Evolutionary conservation across 2,329 filamentous ascomycete genomes (phyloP).

Genomic region (Aureobasidium namibiae): DNA sequence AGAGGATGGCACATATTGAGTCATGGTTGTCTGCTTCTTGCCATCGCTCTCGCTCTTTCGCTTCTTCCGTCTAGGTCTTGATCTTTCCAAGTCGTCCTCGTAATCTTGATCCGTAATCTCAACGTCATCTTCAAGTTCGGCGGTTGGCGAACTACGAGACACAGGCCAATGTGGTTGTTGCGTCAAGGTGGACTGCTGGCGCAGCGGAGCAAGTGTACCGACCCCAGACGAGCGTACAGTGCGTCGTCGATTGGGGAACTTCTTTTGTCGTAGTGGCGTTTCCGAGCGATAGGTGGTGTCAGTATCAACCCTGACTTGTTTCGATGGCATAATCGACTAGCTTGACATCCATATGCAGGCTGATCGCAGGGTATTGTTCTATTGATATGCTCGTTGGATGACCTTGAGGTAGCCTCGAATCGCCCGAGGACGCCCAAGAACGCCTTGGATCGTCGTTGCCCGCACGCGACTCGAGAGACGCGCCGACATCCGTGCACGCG

Average conservation of each 20-base stretch:
- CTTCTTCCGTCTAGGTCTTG: constrained; percentile 12
- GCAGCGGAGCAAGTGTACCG: background rate
- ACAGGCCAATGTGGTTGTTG: background rate
- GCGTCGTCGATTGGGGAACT: constrained; percentile 6
- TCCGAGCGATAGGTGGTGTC: constrained; percentile 10
- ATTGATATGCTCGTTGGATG: background rate
- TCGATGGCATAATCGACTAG: background rate
- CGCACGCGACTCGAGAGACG: background rate
- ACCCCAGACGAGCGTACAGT: background rate
- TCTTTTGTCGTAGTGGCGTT: constrained; percentile 12
- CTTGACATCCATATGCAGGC: background rate
- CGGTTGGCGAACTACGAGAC: background rate
- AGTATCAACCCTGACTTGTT: background rate
- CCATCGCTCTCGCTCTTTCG: constrained; percentile 1
- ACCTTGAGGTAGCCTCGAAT: too few species aligned
- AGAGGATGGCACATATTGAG: constrained; percentile 15
- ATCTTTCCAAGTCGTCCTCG: background rate
- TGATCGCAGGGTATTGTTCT: too few species aligned
- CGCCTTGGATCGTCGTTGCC: background rate
- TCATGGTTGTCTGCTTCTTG: constrained; percentile 17
- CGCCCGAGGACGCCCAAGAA: background rate
- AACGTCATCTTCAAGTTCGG: background rate
- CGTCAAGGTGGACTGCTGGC: constrained; percentile 8
- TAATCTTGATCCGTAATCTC: constrained; percentile 2
- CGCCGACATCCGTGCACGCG: background rate